A percentile compares a stretch with the other conserved stretches of the same genome.
phyloP scores from a whole-genome alignment of 2,329 filamentous ascomycete species.

The Xylaria sp. region DNA sequence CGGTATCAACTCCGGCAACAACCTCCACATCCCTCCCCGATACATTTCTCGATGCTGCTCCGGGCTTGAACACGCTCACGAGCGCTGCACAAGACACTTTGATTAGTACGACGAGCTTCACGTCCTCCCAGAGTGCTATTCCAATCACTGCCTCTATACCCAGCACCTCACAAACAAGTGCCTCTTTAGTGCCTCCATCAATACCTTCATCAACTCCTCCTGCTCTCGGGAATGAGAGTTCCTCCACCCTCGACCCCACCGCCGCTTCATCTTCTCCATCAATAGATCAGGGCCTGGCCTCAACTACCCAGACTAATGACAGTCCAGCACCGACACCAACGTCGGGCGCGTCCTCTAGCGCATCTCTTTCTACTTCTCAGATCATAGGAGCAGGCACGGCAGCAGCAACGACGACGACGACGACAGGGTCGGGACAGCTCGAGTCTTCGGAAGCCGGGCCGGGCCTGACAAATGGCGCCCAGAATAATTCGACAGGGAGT shows the following conservation, averaged over 20 bases:
- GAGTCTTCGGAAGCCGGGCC: slow-evolving; percentile 39
- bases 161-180: slow-evolving; percentile 36
- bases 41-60: slow-evolving; percentile 1
- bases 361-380: slow-evolving; percentile 12
- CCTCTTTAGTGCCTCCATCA: slow-evolving; percentile 20
- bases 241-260: slow-evolving; percentile 16
- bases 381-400: background rate
- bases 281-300: slow-evolving; percentile 26
- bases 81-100: slow-evolving; percentile 41
- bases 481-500: slow-evolving; percentile 45
- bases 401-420: slow-evolving; percentile 22
- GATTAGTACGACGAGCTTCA: slow-evolving; percentile 54
- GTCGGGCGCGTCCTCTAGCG: slow-evolving; percentile 19
- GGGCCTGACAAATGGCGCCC: slow-evolving; percentile 37
- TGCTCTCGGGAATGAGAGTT: slow-evolving; percentile 16
- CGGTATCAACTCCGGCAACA: slow-evolving; percentile 16
- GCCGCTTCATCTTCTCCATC: slow-evolving; percentile 30
- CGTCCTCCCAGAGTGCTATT: slow-evolving; percentile 45
- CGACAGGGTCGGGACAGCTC: slow-evolving; percentile 27
- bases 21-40: slow-evolving; percentile 10
- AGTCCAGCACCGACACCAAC: slow-evolving; percentile 35
- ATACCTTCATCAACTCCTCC: slow-evolving; percentile 27
- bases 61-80: slow-evolving; percentile 4
- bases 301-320: slow-evolving; percentile 32
- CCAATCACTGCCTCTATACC: slow-evolving; percentile 37